Percentiles rank a stretch among this genome's conserved stretches.
Evolutionary conservation across 495 filamentous ascomycete species (phyloP).

Genomic region (Penicilliopsis zonata): DNA sequence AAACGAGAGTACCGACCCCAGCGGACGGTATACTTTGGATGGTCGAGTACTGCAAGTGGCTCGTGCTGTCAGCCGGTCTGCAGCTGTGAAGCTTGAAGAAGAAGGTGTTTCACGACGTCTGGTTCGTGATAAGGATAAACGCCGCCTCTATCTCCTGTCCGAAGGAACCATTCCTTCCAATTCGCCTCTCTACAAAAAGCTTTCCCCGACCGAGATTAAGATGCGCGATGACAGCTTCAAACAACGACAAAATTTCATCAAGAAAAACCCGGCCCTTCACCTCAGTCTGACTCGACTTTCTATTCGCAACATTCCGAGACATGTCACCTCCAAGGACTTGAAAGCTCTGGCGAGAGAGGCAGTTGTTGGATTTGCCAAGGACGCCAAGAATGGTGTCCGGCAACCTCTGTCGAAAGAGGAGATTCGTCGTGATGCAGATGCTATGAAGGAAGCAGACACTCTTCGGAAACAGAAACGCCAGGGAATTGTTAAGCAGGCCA

Average conservation of each 20-base stretch:
- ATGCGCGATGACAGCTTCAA: slow-evolving; percentile 79
- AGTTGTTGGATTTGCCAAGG: slow-evolving; percentile 83
- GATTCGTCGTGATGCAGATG: slow-evolving; percentile 57
- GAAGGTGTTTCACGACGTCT: slow-evolving; percentile 51
- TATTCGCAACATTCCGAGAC: slow-evolving; percentile 81
- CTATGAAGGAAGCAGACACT: slow-evolving; percentile 68
- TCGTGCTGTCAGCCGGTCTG: slow-evolving; percentile 67
- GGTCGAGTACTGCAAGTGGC: slow-evolving; percentile 76
- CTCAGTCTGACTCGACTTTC: slow-evolving; percentile 87
- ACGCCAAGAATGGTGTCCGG: slow-evolving; percentile 65
- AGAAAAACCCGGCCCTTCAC: slow-evolving; percentile 81
- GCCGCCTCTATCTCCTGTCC: slow-evolving; percentile 77
- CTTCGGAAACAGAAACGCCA: slow-evolving; percentile 70
- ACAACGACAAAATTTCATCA: slow-evolving; percentile 80
- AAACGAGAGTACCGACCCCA: slow-evolving; percentile 61
- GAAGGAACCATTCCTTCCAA: slow-evolving; percentile 71
- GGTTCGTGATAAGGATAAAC: slow-evolving; percentile 72
- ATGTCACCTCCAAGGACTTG: slow-evolving; percentile 74
- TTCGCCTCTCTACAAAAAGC: slow-evolving; percentile 59
- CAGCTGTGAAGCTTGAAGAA: slow-evolving; percentile 63
- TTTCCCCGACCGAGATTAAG: slow-evolving; percentile 70
- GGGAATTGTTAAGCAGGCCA: slow-evolving; percentile 90
- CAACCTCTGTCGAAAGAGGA: slow-evolving; percentile 80
- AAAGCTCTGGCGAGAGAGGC: slow-evolving; percentile 85
- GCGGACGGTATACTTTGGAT: slow-evolving; percentile 77